Evolutionary conservation across 192 early-diverging fungal species (phyloP), one percentile per base, ranked within the genome.

Genomic region (Backusella luteola): DNA sequence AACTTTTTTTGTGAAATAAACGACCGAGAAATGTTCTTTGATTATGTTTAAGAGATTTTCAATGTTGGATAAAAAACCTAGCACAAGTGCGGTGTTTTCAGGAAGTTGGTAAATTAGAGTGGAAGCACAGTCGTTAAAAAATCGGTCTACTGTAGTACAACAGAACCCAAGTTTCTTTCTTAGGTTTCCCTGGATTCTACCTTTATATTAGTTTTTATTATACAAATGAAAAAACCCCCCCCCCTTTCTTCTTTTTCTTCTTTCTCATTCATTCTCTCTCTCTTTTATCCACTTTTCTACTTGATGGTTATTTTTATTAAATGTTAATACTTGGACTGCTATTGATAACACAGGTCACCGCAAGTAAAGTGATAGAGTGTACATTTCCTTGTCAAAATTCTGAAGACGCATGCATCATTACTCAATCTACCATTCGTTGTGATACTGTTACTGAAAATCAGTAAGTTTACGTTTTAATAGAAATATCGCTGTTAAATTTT

Each of bases 131-230:
- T 63, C n/a, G 21, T 63, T n/a, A 49, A n/a, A 63, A 63, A 14
- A 26, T 63, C 23, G 56, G 56, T 63, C 23, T 63, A 23, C 56
- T 63, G 56, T 63, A 63, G 56, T 63, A 63, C 56, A 63, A 63
- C 56, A 63, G 56, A 63, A 63, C 56, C 56, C 56, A 63, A 63
- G 56, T 63, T 63, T 63, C 56, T 63, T 63, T 63, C 56, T 63
- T 63, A 8, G 56, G 56, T 63, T 63, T 63, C 56, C 56, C 23
- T 63, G 9, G 56, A 29, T 63, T 63, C 56, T 63, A 63, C 56
- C 56, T 63, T 63, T 29, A 63, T 63, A 63, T 63, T 29, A 63
- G 56, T 14, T 29, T 63, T 29, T 63, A 63, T 12, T 29, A 63
- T 23, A 63, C 56, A 63, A 63, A 63, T 63, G 56, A 63, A 63